A percentile compares a stretch with the other conserved stretches of the same genome.
These are phyloP conservation scores for Nakazawaea siamensis DNA, from an alignment of 805 yeast species.

Conservation along the genomic window DNA sequence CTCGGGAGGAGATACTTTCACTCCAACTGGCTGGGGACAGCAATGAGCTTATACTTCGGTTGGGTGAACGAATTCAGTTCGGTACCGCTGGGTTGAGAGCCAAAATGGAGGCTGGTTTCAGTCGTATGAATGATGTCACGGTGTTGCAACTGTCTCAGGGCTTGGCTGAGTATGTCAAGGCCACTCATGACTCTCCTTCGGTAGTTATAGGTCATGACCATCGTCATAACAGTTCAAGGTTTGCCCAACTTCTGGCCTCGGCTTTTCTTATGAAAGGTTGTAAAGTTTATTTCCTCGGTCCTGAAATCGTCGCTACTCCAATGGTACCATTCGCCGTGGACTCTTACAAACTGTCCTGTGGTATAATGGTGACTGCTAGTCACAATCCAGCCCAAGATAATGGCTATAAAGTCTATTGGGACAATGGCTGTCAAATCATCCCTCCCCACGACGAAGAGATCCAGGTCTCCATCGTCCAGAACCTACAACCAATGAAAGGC, in stretches of 20 bases:
- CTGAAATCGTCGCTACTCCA: slow-evolving; percentile 66
- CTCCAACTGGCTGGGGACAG: slow-evolving; percentile 31
- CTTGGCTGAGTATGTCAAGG: slow-evolving; percentile 39
- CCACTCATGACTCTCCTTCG: slow-evolving; percentile 24
- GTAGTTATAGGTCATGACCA: slow-evolving; percentile 91
- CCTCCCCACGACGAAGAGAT: slow-evolving; percentile 83
- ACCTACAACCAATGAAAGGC: slow-evolving; percentile 50
- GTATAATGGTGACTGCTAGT: slow-evolving; percentile 90
- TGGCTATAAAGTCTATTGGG: slow-evolving; percentile 92
- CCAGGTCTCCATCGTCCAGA: slow-evolving; percentile 51
- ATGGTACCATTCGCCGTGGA: slow-evolving; percentile 85
- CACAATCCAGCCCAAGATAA: slow-evolving; percentile 83
- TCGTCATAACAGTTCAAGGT: slow-evolving; percentile 67
- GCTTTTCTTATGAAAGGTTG: slow-evolving; percentile 66
- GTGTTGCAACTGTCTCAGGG: slow-evolving; percentile 90
- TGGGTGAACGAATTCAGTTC: slow-evolving; percentile 60
- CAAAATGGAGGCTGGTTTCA: slow-evolving; percentile 84
- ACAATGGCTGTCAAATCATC: slow-evolving; percentile 91
- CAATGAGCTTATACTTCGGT: slow-evolving; percentile 39
- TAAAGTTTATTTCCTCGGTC: slow-evolving; percentile 56
- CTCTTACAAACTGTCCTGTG: slow-evolving; percentile 53
- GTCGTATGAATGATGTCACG: slow-evolving; percentile 82
- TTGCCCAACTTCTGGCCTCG: slow-evolving; percentile 72
- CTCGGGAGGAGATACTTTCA: slow-evolving; percentile 46
- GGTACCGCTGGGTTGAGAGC: slow-evolving; percentile 94